phyloP scores from a whole-genome alignment of 106 monocot genomes.

The Phalaenopsis equestris region DNA sequence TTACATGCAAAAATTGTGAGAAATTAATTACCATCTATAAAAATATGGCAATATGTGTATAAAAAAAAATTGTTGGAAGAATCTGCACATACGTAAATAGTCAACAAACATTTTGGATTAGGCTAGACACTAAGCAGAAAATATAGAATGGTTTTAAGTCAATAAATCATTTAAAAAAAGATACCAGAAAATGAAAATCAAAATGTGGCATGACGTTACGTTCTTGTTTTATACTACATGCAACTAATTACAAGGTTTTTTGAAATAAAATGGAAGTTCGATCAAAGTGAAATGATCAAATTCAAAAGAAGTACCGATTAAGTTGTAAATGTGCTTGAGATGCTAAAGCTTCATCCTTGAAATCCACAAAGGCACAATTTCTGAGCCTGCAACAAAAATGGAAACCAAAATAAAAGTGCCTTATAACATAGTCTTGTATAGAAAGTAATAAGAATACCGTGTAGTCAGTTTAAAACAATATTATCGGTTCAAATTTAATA shows the following conservation, averaged over 20 bases:
- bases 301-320: slow-evolving; percentile 41
- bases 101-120: too few relatives aligned
- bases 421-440: neutral
- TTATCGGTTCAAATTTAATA: neutral
- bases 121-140: too few relatives aligned
- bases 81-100: neutral
- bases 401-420: neutral
- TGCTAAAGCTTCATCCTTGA: slow-evolving; percentile 68
- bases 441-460: too few relatives aligned
- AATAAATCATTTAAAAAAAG: neutral
- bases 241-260: neutral
- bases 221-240: neutral
- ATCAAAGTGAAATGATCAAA: neutral
- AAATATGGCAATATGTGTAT: neutral
- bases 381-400: slow-evolving; percentile 40
- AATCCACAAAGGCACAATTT: slow-evolving; percentile 95
- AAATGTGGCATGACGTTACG: neutral
- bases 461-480: neutral
- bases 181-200: neutral
- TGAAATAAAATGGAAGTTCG: neutral
- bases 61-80: neutral
- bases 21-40: neutral
- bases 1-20: neutral
- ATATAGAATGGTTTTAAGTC: neutral
- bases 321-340: slow-evolving; percentile 68